Evolutionary conservation across 2,329 filamentous ascomycete species (phyloP), one percentile per base, ranked within the genome.

Genomic region (Albifimbria verrucaria): DNA sequence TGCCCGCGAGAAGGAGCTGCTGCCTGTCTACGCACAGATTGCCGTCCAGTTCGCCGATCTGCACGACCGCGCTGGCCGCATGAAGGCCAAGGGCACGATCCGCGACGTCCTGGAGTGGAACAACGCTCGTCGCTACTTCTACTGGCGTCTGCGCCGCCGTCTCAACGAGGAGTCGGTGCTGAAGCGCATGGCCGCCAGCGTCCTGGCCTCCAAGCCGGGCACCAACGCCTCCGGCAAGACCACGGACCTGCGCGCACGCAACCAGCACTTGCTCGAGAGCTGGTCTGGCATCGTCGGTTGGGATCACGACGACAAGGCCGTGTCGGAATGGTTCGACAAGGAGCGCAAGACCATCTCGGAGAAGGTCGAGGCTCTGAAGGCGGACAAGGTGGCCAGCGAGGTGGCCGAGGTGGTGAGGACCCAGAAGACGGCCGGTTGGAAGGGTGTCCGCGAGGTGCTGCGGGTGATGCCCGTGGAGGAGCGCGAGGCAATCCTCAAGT

Each of bases 141-240:
- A 97, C 88, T 99, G 95, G 94, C 93, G 94, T 74, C 87, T 97
- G 57, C 92, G 95, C 73, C 89, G 94, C 70, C 86, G 94, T 76
- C 82, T 99, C 69, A 97, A 95, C 74, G 94, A 99, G 77, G 94
- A 99, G 77, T 90, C 95, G 73, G 91, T 99, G 64, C 82, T 99
- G 71, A 94, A 92, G 77, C 91, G 91, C 75, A 90, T 99, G 83
- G 78, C 77, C 5, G 67, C 75, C 46, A 72, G 72, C 49, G 65
- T 70, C 52, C 62, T 73, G 55, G 61, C 64, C 39, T 52, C 66
- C 46, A 45, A 56, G 26, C 57, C 59, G 7, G 54, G 59, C 46
- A 62, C 57, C 54, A 65, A 62, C 59, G 72, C 67, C 47, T 64
- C 67, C 17, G 68, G 70, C 61, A 74, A 77, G 63, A 71, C 77